Evolutionary conservation across 106 monocot species (phyloP).

Genomic region (Dendrobium chrysotoxum): DNA sequence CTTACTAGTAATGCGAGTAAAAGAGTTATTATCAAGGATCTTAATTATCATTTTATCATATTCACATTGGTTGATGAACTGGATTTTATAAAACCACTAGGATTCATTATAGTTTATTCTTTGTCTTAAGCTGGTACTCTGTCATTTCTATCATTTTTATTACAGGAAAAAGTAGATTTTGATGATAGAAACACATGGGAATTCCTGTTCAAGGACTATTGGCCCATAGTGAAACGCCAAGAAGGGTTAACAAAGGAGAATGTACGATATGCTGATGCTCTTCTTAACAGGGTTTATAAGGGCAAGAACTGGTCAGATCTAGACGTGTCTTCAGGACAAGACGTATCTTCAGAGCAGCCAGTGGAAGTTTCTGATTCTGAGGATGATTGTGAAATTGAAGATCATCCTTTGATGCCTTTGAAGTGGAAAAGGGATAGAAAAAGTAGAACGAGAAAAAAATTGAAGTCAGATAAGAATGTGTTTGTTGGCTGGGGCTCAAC

Average conservation of each 20-base stretch:
- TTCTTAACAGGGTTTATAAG: slow-evolving; percentile 27
- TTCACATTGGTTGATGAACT: neutral
- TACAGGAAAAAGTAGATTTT: slow-evolving; percentile 60
- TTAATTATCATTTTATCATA: neutral
- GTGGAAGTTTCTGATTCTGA: slow-evolving; percentile 23
- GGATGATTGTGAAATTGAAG: slow-evolving; percentile 20
- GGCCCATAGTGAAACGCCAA: slow-evolving; percentile 52
- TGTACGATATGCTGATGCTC: slow-evolving; percentile 31
- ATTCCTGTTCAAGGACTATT: slow-evolving; percentile 71
- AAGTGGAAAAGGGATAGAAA: slow-evolving; percentile 16
- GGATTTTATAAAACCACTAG: neutral
- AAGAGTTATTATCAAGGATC: neutral
- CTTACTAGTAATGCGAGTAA: neutral
- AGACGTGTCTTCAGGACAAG: slow-evolving; percentile 14
- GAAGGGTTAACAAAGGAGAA: slow-evolving; percentile 45
- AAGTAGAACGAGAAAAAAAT: slow-evolving; percentile 17
- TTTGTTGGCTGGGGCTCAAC: slow-evolving; percentile 71
- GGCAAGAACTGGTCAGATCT: slow-evolving; percentile 15
- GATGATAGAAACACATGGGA: slow-evolving; percentile 38
- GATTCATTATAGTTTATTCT: neutral
- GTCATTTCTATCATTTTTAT: neutral
- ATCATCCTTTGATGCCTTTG: slow-evolving; percentile 9
- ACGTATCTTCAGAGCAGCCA: neutral
- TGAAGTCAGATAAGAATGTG: slow-evolving; percentile 30
- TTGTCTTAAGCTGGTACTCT: neutral